These are phyloP conservation scores for Botrytis fragariae DNA, from an alignment of 2,329 filamentous ascomycete species.

Conservation along the genomic window DNA sequence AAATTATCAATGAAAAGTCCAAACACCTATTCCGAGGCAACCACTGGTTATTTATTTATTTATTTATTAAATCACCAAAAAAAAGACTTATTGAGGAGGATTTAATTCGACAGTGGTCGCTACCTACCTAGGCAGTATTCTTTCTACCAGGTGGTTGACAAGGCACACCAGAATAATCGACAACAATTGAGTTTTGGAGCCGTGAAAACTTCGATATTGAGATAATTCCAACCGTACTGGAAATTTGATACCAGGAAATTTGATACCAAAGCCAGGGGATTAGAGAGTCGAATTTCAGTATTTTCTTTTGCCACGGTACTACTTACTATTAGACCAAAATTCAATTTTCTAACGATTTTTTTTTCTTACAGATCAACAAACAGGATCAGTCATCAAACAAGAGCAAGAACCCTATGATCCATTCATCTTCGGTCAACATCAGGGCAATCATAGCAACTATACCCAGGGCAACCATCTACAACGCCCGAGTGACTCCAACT, in stretches of 20 bases:
- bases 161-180: not conserved
- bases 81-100: not conserved
- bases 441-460: conserved; percentile 1
- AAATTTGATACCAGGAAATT: not conserved
- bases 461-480: not conserved
- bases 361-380: conserved; percentile 8
- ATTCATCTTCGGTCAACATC: conserved; percentile 14
- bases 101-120: not conserved
- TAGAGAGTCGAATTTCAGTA: not conserved
- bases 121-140: not conserved
- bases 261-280: not conserved
- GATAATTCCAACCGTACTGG: not conserved
- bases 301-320: not conserved
- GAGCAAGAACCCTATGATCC: conserved; percentile 12
- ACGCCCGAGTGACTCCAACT: conserved; percentile 6
- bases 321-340: not conserved
- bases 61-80: not conserved
- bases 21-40: not conserved
- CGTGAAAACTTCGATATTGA: not conserved
- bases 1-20: not conserved
- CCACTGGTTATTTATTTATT: not conserved
- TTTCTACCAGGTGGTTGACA: not conserved
- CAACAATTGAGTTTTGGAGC: not conserved
- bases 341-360: not conserved
- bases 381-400: conserved; percentile 14